Conservation (phyloP, 192 early-diverging fungal species). For the Phycomyces nitens region DNA sequence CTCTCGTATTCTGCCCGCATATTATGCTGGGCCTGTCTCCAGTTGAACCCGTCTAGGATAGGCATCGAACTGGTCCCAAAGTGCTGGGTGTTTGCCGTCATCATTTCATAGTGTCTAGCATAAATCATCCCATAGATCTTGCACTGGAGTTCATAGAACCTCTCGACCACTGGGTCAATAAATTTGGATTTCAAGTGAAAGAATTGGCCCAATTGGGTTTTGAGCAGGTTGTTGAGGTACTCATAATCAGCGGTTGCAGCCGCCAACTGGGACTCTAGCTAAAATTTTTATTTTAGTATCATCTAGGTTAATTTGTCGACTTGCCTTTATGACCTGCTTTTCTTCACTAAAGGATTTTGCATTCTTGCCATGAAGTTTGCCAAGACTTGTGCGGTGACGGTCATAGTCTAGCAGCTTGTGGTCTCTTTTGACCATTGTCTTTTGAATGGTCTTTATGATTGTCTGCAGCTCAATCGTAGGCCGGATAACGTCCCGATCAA, state of each 20-base stretch:
- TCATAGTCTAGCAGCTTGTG: constrained; percentile 96
- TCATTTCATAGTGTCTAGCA: constrained; percentile 51
- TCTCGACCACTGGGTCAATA: constrained; percentile 84
- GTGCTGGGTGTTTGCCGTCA: constrained; percentile 41
- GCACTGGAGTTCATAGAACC: constrained; percentile 81
- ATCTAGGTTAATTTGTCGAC: too few species aligned
- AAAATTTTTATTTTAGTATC: not conserved
- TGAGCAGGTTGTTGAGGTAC: constrained; percentile 76
- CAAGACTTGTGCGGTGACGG: constrained; percentile 64
- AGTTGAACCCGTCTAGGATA: constrained; percentile 40
- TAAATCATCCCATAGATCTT: constrained; percentile 71
- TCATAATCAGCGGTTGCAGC: constrained; percentile 83
- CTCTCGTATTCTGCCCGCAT: constrained; percentile 22
- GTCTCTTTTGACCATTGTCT: constrained; percentile 81
- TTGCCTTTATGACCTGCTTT: constrained; percentile 59
- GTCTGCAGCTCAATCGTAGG: constrained; percentile 76
- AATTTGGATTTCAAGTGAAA: constrained; percentile 70
- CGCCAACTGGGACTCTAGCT: constrained; percentile 67
- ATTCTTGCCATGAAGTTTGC: constrained; percentile 72
- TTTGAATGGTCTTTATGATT: constrained; percentile 75
- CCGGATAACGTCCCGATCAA: constrained; percentile 76
- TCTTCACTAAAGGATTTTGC: constrained; percentile 60
- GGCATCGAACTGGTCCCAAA: constrained; percentile 51
- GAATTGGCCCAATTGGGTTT: constrained; percentile 76
- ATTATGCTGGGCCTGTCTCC: constrained; percentile 31